Evolutionary conservation across 257 asterid species (phyloP).

Genomic region (Solanum arcanum): DNA sequence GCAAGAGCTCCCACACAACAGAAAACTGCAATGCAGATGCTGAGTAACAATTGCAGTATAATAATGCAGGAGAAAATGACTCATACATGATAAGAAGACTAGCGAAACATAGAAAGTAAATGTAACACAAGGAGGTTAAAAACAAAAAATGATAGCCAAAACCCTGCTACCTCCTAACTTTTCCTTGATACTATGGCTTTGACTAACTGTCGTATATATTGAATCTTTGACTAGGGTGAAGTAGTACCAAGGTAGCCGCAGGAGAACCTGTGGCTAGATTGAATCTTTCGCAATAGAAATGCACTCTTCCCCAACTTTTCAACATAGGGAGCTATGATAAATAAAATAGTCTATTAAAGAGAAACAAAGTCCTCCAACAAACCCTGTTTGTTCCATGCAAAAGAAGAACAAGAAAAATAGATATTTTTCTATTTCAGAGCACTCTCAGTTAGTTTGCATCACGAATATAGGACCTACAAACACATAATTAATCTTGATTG

Average conservation of each 20-base stretch:
- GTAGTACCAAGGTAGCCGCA: too few species aligned
- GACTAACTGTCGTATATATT: background rate
- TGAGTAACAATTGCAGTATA: background rate
- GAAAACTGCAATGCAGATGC: conserved; percentile 42
- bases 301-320: too few species aligned
- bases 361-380: background rate
- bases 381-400: background rate
- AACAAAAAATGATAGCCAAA: background rate
- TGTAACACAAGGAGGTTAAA: background rate
- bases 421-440: background rate
- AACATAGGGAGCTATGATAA: background rate
- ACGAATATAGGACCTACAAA: background rate
- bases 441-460: background rate
- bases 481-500: background rate
- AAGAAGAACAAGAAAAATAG: background rate
- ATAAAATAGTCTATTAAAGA: background rate
- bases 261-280: too few species aligned
- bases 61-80: background rate
- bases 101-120: background rate
- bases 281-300: too few species aligned
- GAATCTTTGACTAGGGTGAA: too few species aligned
- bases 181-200: background rate
- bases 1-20: conserved; percentile 97
- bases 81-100: background rate
- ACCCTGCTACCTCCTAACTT: background rate